Base-by-base conservation (phyloP, 345 rosid species). In the Cardamine chenopodiifolia region DNA sequence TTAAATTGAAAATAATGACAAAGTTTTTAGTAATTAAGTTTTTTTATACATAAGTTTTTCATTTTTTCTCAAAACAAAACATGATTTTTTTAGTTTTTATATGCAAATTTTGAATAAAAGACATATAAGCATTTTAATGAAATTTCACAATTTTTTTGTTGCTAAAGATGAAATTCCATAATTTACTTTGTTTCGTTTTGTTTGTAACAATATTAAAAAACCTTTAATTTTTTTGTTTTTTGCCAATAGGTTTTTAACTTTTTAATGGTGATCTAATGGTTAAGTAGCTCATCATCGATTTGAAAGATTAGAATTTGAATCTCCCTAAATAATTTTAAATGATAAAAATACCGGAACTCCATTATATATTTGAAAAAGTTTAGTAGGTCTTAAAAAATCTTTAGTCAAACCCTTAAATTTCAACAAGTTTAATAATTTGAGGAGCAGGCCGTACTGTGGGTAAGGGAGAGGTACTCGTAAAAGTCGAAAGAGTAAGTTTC, bases 401-500 rank as follows among this genome's bases (percentile, higher is more conserved):
- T 4, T n/a, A n/a, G n/a, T n/a, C n/a, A n/a, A n/a, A n/a, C n/a
- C n/a, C n/a, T n/a, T n/a, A n/a, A 42, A 42, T 42, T 13, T 15
- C 29, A 71, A 60, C 53, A 28, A 37, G 9, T 22, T 19, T 2
- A 42, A 22, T 18, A 61, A 72, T 28, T 26, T 3, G 62, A 39
- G 2, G 63, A 52, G 44, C 31, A 28, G 68, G 42, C 44, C 62
- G 52, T 32, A n/a, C 42, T 53, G 2, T 15, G 47, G 35, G 56
- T 11, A 13, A 15, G 54, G n/a, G 73, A 45, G 66, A 58, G 67
- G 59, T 60, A 48, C 37, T 54, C 19, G 19, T 37, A 37, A 55
- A 64, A 73, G 77, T 56, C 72, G 78, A 66, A 17, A 57, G 66
- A 47, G 52, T 67, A 26, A 60, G 48, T 47, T 66, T 39, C 9